phyloP scores from a whole-genome alignment of 148 eudicot genomes.

The Diospyros lotus region DNA sequence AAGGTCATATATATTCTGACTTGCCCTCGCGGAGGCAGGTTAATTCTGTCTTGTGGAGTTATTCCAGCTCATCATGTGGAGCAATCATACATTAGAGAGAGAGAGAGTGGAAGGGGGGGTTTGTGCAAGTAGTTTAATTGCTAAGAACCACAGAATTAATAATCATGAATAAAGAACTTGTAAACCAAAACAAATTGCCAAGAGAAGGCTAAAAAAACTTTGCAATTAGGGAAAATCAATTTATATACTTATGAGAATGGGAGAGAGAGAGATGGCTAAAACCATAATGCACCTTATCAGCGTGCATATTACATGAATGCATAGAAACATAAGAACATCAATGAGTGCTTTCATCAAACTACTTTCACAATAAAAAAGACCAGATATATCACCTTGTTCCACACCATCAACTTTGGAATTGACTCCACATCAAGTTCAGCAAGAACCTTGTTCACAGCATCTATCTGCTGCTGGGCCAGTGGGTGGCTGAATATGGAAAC shows the following conservation, averaged over 20 bases:
- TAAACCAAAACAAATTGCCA: background rate
- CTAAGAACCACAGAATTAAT: background rate
- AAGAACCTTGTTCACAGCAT: constrained; percentile 81
- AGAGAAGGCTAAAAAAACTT: background rate
- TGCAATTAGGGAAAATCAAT: background rate
- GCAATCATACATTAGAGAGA: too few species aligned
- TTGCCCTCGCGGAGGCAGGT: too few species aligned
- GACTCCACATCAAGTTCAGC: constrained; percentile 72
- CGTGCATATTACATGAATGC: background rate
- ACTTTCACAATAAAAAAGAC: background rate
- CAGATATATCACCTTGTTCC: constrained; percentile 72
- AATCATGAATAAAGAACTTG: background rate
- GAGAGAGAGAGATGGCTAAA: background rate
- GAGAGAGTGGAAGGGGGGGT: too few species aligned
- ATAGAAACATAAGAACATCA: background rate
- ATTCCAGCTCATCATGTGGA: too few species aligned
- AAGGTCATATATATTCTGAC: too few species aligned
- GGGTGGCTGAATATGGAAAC: constrained; percentile 64
- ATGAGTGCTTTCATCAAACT: background rate
- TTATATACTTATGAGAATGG: background rate
- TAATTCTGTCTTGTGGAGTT: too few species aligned
- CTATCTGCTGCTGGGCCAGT: constrained; percentile 77
- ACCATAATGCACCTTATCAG: background rate
- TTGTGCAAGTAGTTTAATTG: too few species aligned
- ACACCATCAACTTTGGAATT: constrained; percentile 69